Evolutionary conservation across 768 basidiomycete genomes (phyloP).

Genomic region (Naganishia onofrii): DNA sequence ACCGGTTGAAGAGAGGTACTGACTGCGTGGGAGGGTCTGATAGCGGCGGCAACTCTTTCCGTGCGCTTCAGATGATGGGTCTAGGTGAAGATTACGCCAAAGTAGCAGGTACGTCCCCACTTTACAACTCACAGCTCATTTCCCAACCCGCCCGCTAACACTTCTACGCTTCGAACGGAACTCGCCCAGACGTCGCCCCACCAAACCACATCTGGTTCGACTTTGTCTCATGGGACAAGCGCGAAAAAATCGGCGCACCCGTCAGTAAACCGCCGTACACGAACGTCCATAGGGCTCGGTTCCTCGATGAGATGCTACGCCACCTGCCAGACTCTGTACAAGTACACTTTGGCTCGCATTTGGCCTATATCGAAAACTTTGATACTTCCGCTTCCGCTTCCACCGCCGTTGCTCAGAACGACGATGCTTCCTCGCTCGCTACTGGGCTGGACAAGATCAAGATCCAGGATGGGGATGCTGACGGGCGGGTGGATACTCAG

Average conservation of each 20-base stretch:
- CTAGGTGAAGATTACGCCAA: conserved; percentile 17
- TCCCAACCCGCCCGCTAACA: too few species aligned
- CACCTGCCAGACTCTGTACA: conserved; percentile 8
- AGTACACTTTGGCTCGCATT: conserved; percentile 3
- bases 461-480: background rate
- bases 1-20: background rate
- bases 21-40: too few species aligned
- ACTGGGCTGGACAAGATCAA: background rate
- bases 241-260: conserved; percentile 21
- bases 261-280: conserved; percentile 24
- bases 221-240: conserved; percentile 9
- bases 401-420: too few species aligned
- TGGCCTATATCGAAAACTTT: conserved; percentile 16
- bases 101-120: conserved; percentile 8
- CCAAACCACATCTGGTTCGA: conserved; percentile 11
- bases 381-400: background rate
- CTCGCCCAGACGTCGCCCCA: background rate
- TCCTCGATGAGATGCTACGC: conserved; percentile 21
- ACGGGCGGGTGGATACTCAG: conserved; percentile 1
- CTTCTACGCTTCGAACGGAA: too few species aligned
- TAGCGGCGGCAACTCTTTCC: conserved; percentile 20
- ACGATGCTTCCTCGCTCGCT: background rate
- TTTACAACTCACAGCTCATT: too few species aligned
- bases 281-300: conserved; percentile 14
- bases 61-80: conserved; percentile 23